These are phyloP conservation scores for Colletotrichum destructivum DNA, from an alignment of 2,329 filamentous ascomycete genomes.

Conservation along the genomic window DNA sequence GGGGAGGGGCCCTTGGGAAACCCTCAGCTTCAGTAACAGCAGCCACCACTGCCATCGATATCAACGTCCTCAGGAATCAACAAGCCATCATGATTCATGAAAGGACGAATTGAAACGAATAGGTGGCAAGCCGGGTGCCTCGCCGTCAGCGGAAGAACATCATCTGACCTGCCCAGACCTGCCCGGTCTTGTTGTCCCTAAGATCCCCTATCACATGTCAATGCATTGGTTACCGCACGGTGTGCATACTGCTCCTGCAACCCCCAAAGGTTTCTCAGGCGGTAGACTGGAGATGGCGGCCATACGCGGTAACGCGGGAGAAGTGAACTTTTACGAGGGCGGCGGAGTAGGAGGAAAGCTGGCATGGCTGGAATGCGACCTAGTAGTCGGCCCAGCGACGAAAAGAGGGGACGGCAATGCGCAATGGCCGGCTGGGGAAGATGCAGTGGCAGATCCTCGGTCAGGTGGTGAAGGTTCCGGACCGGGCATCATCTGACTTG, in stretches of 20 bases:
- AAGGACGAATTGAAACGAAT: slow-evolving; percentile 29
- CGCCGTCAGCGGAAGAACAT: slow-evolving; percentile 9
- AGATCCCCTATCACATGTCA: slow-evolving; percentile 39
- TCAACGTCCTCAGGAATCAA: slow-evolving; percentile 8
- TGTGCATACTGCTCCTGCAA: background rate
- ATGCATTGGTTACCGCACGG: background rate
- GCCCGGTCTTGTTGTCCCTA: background rate
- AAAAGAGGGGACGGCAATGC: slow-evolving; percentile 40
- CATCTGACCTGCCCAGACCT: slow-evolving; percentile 16
- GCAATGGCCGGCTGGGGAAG: slow-evolving; percentile 29
- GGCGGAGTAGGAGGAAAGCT: slow-evolving; percentile 9
- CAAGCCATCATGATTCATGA: slow-evolving; percentile 39
- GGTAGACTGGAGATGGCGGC: background rate
- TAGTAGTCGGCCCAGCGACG: slow-evolving; percentile 28
- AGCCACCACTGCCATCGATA: background rate
- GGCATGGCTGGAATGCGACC: background rate
- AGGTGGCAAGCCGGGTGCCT: slow-evolving; percentile 27
- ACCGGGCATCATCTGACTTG: slow-evolving; percentile 37
- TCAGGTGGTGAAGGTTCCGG: slow-evolving; percentile 41
- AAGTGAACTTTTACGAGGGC: background rate
- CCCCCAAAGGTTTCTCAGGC: slow-evolving; percentile 13
- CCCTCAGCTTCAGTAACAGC: background rate
- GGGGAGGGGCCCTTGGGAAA: background rate
- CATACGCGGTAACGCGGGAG: slow-evolving; percentile 24
- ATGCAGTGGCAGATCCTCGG: slow-evolving; percentile 33